Evolutionary conservation across 345 rosid species (phyloP).

Genomic region (Aquilaria yunnanensis): DNA sequence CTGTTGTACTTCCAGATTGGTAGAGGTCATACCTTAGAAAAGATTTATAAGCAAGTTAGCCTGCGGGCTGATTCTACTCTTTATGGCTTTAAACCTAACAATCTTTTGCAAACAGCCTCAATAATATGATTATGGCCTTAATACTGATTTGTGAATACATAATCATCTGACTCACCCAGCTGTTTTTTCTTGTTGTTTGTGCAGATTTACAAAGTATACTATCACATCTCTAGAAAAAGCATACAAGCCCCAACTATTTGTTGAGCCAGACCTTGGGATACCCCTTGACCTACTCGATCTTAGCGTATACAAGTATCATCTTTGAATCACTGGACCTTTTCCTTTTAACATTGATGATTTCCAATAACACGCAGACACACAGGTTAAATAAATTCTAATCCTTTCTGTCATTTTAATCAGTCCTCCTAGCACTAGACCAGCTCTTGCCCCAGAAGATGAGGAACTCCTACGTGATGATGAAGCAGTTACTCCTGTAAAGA

Average conservation of each 20-base stretch:
- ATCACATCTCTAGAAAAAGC: conserved; percentile 86
- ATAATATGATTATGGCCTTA: no score
- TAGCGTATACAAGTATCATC: conserved; percentile 79
- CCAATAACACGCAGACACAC: not conserved
- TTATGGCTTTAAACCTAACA: no score
- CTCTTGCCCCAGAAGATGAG: conserved; percentile 91
- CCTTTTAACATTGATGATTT: conserved; percentile 3
- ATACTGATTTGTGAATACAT: no score
- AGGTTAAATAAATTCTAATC: conserved; percentile 10
- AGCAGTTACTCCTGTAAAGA: conserved; percentile 66
- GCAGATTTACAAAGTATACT: conserved; percentile 81
- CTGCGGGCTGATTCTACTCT: no score
- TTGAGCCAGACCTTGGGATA: conserved; percentile 98
- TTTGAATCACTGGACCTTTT: conserved; percentile 8
- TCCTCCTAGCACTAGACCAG: conserved; percentile 54
- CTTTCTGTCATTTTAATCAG: conserved; percentile 27
- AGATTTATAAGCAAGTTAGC: no score
- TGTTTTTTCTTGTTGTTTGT: conserved; percentile 1
- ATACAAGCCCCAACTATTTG: conserved; percentile 85
- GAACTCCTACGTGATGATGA: conserved; percentile 86
- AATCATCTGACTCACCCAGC: no score
- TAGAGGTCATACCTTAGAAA: no score
- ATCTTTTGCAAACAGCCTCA: no score
- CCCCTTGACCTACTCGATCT: conserved; percentile 97
- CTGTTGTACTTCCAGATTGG: not conserved